Conservation (phyloP, 768 basidiomycete species). For the Thelephora ganbajun region DNA sequence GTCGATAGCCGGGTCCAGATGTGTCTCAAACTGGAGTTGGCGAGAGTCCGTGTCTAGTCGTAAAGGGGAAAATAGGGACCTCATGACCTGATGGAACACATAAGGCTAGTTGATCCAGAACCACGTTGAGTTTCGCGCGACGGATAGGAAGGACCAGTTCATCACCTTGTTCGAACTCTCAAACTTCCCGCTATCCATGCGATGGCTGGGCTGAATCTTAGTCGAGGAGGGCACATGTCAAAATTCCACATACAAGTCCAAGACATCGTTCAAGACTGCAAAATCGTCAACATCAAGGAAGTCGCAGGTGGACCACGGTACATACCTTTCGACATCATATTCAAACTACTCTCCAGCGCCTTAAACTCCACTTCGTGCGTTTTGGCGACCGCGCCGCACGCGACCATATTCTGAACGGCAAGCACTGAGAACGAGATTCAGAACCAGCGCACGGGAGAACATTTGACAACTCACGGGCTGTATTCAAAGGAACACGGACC, state of each 20-base stretch:
- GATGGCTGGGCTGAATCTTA: constrained; percentile 34
- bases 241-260: constrained; percentile 51
- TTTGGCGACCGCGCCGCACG: constrained; percentile 54
- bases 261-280: constrained; percentile 61
- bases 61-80: constrained; percentile 57
- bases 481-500: constrained; percentile 73
- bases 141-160: background rate
- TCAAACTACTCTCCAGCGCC: constrained; percentile 67
- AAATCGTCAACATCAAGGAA: constrained; percentile 4
- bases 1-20: constrained; percentile 58
- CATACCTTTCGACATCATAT: constrained; percentile 79
- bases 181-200: constrained; percentile 80
- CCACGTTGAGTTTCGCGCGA: background rate
- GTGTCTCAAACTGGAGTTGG: constrained; percentile 48
- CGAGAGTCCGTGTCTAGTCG: constrained; percentile 55
- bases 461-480: constrained; percentile 33
- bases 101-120: constrained; percentile 34
- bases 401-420: constrained; percentile 88
- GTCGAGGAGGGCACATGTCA: background rate
- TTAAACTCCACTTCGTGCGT: constrained; percentile 81
- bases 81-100: constrained; percentile 65
- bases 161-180: constrained; percentile 45
- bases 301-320: background rate
- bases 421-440: constrained; percentile 27
- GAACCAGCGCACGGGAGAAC: background rate